Evolutionary conservation across 768 basidiomycete genomes (phyloP).

Genomic region (Collybia sordida): DNA sequence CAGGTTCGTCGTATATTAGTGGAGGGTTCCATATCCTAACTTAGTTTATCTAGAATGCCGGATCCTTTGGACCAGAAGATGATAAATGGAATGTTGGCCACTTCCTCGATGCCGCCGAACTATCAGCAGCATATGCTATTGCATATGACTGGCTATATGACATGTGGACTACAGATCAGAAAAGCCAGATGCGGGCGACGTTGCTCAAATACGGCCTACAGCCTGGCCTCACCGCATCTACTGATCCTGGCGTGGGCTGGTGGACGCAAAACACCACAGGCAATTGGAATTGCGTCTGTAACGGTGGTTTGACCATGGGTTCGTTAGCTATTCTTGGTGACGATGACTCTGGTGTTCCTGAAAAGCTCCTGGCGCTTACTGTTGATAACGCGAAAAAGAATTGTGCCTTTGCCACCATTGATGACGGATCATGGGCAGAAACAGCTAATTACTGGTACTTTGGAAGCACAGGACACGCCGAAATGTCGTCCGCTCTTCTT

Average conservation of each 20-base stretch:
- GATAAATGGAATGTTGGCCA: slow-evolving; percentile 86
- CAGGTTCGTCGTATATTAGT: slow-evolving; percentile 48
- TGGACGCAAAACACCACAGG: slow-evolving; percentile 74
- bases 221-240: slow-evolving; percentile 59
- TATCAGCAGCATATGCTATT: slow-evolving; percentile 85
- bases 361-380: slow-evolving; percentile 63
- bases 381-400: slow-evolving; percentile 74
- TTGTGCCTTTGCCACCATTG: slow-evolving; percentile 61
- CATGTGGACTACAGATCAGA: slow-evolving; percentile 51
- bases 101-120: slow-evolving; percentile 93
- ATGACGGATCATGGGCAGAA: slow-evolving; percentile 91
- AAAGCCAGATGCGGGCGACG: slow-evolving; percentile 46
- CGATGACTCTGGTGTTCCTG: slow-evolving; percentile 72
- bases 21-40: background rate
- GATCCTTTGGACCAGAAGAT: slow-evolving; percentile 63
- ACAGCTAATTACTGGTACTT: slow-evolving; percentile 97
- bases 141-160: slow-evolving; percentile 98
- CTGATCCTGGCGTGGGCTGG: slow-evolving; percentile 60
- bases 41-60: slow-evolving; percentile 55
- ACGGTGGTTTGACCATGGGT: slow-evolving; percentile 84
- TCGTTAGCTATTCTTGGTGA: slow-evolving; percentile 89
- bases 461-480: slow-evolving; percentile 87
- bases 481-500: slow-evolving; percentile 80
- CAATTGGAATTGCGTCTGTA: slow-evolving; percentile 99
- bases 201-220: slow-evolving; percentile 79